Conservation (phyloP, 371 early-diverging fungal genomes). For the Massospora cicadina region DNA sequence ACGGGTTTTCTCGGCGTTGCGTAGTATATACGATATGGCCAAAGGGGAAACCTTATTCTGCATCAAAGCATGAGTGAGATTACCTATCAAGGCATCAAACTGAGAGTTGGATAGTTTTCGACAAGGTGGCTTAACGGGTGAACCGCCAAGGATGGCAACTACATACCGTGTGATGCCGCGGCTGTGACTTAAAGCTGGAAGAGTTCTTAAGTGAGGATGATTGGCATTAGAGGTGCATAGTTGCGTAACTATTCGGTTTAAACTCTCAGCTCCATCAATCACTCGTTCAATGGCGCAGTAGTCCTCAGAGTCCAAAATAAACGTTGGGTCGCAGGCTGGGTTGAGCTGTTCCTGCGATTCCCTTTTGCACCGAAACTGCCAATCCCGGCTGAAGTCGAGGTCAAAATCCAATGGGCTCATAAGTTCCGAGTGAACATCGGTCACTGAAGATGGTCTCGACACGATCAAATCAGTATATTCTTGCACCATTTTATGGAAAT, state of each 20-base stretch:
- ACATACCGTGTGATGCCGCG: neutral
- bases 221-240: neutral
- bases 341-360: neutral
- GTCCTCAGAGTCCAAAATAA: neutral
- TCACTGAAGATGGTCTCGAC: neutral
- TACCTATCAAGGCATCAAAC: neutral
- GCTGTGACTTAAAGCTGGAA: neutral
- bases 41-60: neutral
- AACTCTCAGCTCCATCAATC: neutral
- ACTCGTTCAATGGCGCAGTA: neutral
- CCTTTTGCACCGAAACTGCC: too few species aligned
- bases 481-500: too few species aligned
- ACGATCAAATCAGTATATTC: neutral
- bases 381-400: neutral
- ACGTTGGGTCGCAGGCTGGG: neutral
- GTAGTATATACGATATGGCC: neutral
- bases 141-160: neutral
- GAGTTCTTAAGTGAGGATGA: neutral
- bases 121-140: neutral
- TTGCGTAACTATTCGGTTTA: neutral
- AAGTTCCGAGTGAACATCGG: neutral
- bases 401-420: neutral
- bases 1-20: neutral
- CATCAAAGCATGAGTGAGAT: neutral
- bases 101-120: neutral